Conservation (phyloP, 768 basidiomycete genomes). For the Lactarius psammicola region DNA sequence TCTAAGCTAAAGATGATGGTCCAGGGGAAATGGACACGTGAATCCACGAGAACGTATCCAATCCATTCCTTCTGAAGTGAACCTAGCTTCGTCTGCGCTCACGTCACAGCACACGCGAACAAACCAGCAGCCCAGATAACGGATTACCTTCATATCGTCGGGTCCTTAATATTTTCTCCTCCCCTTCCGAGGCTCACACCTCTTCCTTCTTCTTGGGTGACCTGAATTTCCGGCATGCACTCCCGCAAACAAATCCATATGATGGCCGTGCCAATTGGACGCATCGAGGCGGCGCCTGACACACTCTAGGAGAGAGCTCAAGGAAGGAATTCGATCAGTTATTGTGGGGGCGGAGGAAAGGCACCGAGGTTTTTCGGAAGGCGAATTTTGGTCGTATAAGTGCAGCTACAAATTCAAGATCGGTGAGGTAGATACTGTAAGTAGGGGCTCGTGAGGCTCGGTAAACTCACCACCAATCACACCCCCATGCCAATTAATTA, state of each 20-base stretch:
- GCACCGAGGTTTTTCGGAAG: slow-evolving; percentile 73
- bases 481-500: slow-evolving; percentile 43
- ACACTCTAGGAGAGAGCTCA: slow-evolving; percentile 45
- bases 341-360: slow-evolving; percentile 56
- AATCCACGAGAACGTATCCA: slow-evolving; percentile 37
- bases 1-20: slow-evolving; percentile 52
- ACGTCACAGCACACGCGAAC: slow-evolving; percentile 79
- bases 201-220: slow-evolving; percentile 95
- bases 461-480: background rate
- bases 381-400: slow-evolving; percentile 86
- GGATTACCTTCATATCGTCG: slow-evolving; percentile 81
- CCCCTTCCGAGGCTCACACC: slow-evolving; percentile 56
- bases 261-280: slow-evolving; percentile 35
- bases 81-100: slow-evolving; percentile 84
- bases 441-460: slow-evolving; percentile 56
- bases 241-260: slow-evolving; percentile 55
- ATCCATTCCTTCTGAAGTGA: slow-evolving; percentile 9
- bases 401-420: slow-evolving; percentile 85
- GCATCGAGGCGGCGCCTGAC: slow-evolving; percentile 45
- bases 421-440: slow-evolving; percentile 79
- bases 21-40: slow-evolving; percentile 83
- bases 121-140: slow-evolving; percentile 65
- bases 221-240: slow-evolving; percentile 80
- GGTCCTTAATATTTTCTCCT: slow-evolving; percentile 70
- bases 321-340: slow-evolving; percentile 79